phyloP scores from a whole-genome alignment of 257 asterid genomes.

The Plantago ovata region DNA sequence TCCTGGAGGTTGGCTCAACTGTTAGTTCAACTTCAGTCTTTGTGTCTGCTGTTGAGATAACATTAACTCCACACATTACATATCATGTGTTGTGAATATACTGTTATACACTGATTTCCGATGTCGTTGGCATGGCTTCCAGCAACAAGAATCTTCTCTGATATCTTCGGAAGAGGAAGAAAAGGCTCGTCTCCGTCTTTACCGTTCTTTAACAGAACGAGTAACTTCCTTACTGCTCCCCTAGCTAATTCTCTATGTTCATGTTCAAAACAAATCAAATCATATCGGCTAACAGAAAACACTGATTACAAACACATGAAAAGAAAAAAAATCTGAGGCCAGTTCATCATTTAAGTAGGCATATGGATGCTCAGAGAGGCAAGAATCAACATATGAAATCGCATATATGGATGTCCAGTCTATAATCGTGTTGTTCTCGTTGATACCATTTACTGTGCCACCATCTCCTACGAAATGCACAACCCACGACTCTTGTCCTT shows the following conservation, averaged over 20 bases:
- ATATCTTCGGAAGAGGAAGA: slow-evolving; percentile 46
- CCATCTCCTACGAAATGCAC: slow-evolving; percentile 50
- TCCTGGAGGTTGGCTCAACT: too few relatives aligned
- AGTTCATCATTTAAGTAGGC: slow-evolving; percentile 27
- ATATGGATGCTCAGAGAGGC: slow-evolving; percentile 35
- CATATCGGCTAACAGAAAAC: neutral
- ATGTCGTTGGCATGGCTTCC: slow-evolving; percentile 55
- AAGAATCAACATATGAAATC: too few relatives aligned
- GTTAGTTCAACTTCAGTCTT: too few relatives aligned
- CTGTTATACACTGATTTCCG: slow-evolving; percentile 41
- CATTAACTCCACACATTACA: too few relatives aligned
- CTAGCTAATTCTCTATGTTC: slow-evolving; percentile 73
- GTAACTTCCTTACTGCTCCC: slow-evolving; percentile 75
- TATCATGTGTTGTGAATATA: neutral
- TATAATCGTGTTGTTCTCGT: slow-evolving; percentile 40
- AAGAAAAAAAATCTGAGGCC: neutral
- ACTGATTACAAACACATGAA: neutral
- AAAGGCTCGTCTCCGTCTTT: slow-evolving; percentile 33
- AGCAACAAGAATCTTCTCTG: slow-evolving; percentile 42
- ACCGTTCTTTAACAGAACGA: slow-evolving; percentile 68
- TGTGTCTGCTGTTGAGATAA: too few relatives aligned
- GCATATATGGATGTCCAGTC: too few relatives aligned
- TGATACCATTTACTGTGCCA: slow-evolving; percentile 35
- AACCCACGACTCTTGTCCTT: slow-evolving; percentile 35
- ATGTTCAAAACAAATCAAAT: slow-evolving; percentile 21